phyloP scores from a whole-genome alignment of 2,329 filamentous ascomycete species.

The Penicillium sp. region DNA sequence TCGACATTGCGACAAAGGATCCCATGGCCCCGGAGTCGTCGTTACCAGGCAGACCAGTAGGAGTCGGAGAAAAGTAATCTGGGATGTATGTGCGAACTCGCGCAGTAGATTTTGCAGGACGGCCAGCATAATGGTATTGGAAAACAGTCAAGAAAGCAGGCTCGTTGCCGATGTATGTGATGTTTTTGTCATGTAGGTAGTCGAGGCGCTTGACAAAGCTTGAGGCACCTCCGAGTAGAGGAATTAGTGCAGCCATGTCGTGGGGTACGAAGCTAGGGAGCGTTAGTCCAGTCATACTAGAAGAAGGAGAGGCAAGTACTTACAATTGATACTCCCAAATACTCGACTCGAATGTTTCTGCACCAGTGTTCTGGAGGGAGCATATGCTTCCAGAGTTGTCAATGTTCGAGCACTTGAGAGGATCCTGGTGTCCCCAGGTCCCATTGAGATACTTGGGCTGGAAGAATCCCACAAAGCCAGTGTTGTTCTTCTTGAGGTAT shows the following conservation, averaged over 20 bases:
- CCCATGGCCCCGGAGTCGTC: constrained; percentile 71
- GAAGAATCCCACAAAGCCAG: constrained; percentile 70
- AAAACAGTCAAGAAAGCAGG: constrained; percentile 64
- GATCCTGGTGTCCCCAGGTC: constrained; percentile 68
- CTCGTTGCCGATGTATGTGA: constrained; percentile 67
- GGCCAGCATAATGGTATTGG: constrained; percentile 67
- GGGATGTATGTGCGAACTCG: constrained; percentile 66
- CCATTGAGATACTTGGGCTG: constrained; percentile 68
- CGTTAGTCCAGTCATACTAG: constrained; percentile 33
- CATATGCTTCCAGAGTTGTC: constrained; percentile 43
- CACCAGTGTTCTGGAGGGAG: constrained; percentile 33
- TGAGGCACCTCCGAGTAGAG: constrained; percentile 58
- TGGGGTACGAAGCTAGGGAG: constrained; percentile 52
- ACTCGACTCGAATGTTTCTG: constrained; percentile 36
- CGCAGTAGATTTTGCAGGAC: constrained; percentile 51
- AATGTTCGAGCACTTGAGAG: constrained; percentile 57
- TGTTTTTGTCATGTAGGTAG: constrained; percentile 63
- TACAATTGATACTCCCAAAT: constrained; percentile 47
- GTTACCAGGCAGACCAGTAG: constrained; percentile 63
- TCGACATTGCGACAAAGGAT: constrained; percentile 62
- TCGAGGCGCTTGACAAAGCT: constrained; percentile 60
- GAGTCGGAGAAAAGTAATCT: constrained; percentile 56
- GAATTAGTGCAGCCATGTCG: constrained; percentile 55
- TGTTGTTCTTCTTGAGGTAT: constrained; percentile 56
- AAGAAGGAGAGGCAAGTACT: constrained; percentile 34